phyloP scores from a whole-genome alignment of 495 filamentous ascomycete species.

The Podospora anserina region DNA sequence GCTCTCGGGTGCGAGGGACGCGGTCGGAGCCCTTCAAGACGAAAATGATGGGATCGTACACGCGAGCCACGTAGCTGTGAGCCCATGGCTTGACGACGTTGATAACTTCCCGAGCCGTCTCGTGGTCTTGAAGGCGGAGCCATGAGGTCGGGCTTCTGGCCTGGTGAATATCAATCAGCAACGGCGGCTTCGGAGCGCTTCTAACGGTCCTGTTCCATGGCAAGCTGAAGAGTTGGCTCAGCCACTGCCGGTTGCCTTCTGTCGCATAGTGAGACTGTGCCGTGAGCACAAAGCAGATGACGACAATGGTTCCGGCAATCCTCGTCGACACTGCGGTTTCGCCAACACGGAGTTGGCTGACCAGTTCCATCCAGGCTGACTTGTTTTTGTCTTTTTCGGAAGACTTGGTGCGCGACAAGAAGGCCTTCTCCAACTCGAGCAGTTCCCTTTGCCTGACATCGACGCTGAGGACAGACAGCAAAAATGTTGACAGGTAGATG shows the following conservation, averaged over 20 bases:
- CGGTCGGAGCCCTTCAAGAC: slow-evolving; percentile 63
- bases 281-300: slow-evolving; percentile 58
- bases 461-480: slow-evolving; percentile 68
- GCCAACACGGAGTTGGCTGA: slow-evolving; percentile 49
- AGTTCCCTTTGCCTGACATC: slow-evolving; percentile 70
- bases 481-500: slow-evolving; percentile 67
- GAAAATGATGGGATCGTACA: slow-evolving; percentile 65
- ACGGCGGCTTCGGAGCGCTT: slow-evolving; percentile 37
- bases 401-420: slow-evolving; percentile 34
- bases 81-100: slow-evolving; percentile 62
- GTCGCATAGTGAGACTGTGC: slow-evolving; percentile 65
- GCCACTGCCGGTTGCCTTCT: slow-evolving; percentile 44
- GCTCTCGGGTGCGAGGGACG: slow-evolving; percentile 40
- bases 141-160: slow-evolving; percentile 66
- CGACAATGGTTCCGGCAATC: slow-evolving; percentile 57
- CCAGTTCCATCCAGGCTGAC: slow-evolving; percentile 47
- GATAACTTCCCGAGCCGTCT: slow-evolving; percentile 69
- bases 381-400: slow-evolving; percentile 21
- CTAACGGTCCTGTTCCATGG: slow-evolving; percentile 24
- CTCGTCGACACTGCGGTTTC: slow-evolving; percentile 55
- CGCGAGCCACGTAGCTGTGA: slow-evolving; percentile 62
- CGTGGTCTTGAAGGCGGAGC: slow-evolving; percentile 69
- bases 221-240: slow-evolving; percentile 38
- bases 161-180: slow-evolving; percentile 57
- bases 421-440: slow-evolving; percentile 46